These are phyloP conservation scores for Luffa acutangula DNA, from an alignment of 306 rosid genomes.

Conservation along the genomic window DNA sequence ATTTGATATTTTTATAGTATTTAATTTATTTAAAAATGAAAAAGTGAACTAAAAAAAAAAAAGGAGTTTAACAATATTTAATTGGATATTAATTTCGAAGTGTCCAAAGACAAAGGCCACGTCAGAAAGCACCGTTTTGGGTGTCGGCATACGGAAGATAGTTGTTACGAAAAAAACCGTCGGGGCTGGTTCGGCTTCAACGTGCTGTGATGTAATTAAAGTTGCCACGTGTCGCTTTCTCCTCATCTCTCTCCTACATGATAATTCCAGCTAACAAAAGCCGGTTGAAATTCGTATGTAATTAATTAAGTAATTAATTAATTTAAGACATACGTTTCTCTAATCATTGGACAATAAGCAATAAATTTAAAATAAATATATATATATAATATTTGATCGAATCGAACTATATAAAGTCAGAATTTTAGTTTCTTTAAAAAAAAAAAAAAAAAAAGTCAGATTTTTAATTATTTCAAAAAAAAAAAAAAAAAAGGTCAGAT, in stretches of 20 bases:
- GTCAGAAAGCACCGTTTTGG: background rate
- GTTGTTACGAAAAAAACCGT: background rate
- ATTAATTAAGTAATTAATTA: background rate
- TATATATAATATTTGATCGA: too few species aligned
- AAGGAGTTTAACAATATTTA: background rate
- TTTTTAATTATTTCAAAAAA: too few species aligned
- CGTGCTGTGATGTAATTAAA: background rate
- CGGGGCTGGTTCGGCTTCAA: background rate
- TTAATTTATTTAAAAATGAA: too few species aligned
- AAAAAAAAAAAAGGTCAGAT: too few species aligned
- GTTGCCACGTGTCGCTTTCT: background rate
- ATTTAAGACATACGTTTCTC: background rate
- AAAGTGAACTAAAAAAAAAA: background rate
- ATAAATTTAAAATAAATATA: background rate
- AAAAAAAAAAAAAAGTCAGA: too few species aligned
- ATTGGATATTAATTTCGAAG: background rate
- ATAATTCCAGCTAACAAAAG: background rate
- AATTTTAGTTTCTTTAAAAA: too few species aligned
- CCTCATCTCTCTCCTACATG: background rate
- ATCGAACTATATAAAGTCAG: too few species aligned
- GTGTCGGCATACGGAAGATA: background rate
- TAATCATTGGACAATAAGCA: background rate
- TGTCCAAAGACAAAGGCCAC: background rate
- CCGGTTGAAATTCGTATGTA: background rate
- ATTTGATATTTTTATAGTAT: too few species aligned